These are phyloP conservation scores for Lotmaria passim DNA, from an alignment of 208 protist genomes.

Conservation along the genomic window DNA sequence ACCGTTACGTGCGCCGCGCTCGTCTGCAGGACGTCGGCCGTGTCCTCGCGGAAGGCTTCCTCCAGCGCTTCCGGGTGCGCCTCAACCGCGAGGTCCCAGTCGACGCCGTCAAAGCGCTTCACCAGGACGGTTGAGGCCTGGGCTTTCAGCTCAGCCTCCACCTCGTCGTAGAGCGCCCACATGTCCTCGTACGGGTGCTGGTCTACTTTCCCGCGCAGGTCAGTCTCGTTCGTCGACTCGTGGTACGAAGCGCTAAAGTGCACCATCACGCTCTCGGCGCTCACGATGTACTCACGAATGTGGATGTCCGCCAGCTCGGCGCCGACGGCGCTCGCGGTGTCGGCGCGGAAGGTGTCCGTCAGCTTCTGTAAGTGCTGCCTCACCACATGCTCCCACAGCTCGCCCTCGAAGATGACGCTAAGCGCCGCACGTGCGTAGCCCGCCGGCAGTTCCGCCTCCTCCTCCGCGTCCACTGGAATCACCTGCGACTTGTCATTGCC, in stretches of 20 bases:
- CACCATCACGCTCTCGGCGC: constrained; percentile 21
- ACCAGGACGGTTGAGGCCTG: constrained; percentile 16
- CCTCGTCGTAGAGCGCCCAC: constrained; percentile 36
- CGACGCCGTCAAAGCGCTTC: constrained; percentile 48
- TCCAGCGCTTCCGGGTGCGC: constrained; percentile 26
- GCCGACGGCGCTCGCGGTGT: constrained; percentile 36
- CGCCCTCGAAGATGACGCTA: constrained; percentile 56
- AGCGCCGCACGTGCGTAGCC: constrained; percentile 32
- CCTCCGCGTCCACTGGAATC: constrained; percentile 11
- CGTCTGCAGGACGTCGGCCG: constrained; percentile 42
- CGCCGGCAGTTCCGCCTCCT: constrained; percentile 19
- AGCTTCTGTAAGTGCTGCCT: constrained; percentile 22
- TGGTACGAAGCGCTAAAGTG: constrained; percentile 19
- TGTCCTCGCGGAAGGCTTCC: constrained; percentile 46
- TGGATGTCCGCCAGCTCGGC: constrained; percentile 32
- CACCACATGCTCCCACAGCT: constrained; percentile 42
- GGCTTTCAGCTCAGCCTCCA: constrained; percentile 17
- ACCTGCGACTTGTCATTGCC: constrained; percentile 19
- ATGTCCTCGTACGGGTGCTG: constrained; percentile 36
- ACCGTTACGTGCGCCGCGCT: constrained; percentile 26
- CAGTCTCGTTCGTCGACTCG: background rate
- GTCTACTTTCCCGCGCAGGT: constrained; percentile 22
- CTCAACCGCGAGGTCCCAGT: constrained; percentile 49
- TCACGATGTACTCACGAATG: constrained; percentile 33
- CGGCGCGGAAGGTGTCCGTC: constrained; percentile 43